Percentiles rank a stretch among this genome's conserved stretches.
phyloP scores from a whole-genome alignment of 2,329 filamentous ascomycete genomes.

The Didymella keratinophila region DNA sequence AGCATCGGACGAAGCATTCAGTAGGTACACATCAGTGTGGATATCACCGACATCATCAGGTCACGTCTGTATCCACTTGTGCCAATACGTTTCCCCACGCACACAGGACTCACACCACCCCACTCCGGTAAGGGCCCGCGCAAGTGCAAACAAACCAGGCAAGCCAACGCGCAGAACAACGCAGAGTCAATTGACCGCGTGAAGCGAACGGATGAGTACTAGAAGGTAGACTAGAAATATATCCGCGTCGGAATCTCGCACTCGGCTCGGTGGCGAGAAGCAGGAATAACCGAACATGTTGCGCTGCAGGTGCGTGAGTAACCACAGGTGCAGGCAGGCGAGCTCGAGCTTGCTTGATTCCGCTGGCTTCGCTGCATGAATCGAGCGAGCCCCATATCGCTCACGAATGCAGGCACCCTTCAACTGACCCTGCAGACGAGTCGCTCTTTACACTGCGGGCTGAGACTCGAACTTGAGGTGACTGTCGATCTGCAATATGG shows the following conservation, averaged over 20 bases:
- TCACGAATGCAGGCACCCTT: slow-evolving; percentile 28
- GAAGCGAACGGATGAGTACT: slow-evolving; percentile 28
- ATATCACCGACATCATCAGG: slow-evolving; percentile 10
- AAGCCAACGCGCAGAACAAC: slow-evolving; percentile 23
- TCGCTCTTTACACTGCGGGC: not conserved
- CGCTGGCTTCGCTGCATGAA: slow-evolving; percentile 1
- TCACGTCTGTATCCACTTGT: slow-evolving; percentile 12
- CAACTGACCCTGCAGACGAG: slow-evolving; percentile 34
- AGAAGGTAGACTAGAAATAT: slow-evolving; percentile 30
- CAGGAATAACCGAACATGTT: slow-evolving; percentile 39
- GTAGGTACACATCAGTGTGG: slow-evolving; percentile 7
- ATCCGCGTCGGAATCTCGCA: slow-evolving; percentile 28
- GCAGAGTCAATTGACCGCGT: slow-evolving; percentile 26
- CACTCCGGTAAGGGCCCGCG: slow-evolving; percentile 23
- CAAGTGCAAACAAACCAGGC: slow-evolving; percentile 22
- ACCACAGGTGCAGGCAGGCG: slow-evolving; percentile 30
- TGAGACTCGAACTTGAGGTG: not conserved
- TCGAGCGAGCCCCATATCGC: slow-evolving; percentile 4
- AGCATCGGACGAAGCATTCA: no score
- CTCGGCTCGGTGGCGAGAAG: slow-evolving; percentile 35
- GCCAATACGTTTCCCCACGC: slow-evolving; percentile 12
- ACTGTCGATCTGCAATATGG: not conserved
- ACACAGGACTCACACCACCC: slow-evolving; percentile 21
- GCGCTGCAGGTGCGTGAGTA: slow-evolving; percentile 40
- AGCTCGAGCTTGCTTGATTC: slow-evolving; percentile 21